Conservation (phyloP, 371 early-diverging fungal species). For the Fennellomyces sp. region DNA sequence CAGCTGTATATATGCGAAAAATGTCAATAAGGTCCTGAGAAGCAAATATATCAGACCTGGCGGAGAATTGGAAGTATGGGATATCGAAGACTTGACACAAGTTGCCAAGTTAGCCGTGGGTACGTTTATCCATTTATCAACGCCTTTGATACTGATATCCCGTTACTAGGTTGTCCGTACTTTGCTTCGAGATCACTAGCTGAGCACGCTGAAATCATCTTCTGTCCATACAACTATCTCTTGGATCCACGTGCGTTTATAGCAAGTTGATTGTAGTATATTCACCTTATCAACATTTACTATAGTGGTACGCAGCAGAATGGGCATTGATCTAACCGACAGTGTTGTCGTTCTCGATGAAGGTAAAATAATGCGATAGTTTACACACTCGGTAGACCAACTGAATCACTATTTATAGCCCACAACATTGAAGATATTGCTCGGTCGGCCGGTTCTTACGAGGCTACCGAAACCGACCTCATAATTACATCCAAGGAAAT, state of each 20-base stretch:
- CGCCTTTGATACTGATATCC: not conserved
- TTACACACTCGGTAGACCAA: not conserved
- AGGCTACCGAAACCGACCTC: constrained; percentile 49
- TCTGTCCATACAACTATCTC: constrained; percentile 94
- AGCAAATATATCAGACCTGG: constrained; percentile 11
- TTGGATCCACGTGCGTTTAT: constrained; percentile 68
- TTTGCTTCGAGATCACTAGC: constrained; percentile 69
- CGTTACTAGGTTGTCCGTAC: constrained; percentile 76
- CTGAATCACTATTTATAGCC: constrained; percentile 17
- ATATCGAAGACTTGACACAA: constrained; percentile 75
- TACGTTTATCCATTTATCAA: constrained; percentile 6
- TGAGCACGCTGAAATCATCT: constrained; percentile 76
- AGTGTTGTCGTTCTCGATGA: constrained; percentile 91
- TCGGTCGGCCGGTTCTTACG: constrained; percentile 55
- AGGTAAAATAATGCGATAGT: constrained; percentile 37
- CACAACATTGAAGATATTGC: constrained; percentile 65
- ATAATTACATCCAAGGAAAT: constrained; percentile 39
- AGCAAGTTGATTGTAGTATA: too few relatives aligned
- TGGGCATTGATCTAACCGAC: constrained; percentile 62
- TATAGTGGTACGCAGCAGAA: constrained; percentile 56
- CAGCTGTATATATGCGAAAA: constrained; percentile 24
- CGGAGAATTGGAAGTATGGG: constrained; percentile 47
- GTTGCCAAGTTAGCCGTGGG: constrained; percentile 45
- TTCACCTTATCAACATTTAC: not conserved
- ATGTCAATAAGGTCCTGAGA: constrained; percentile 10